phyloP scores from a whole-genome alignment of 2,329 filamentous ascomycete species.

The Davidsoniella australis region DNA sequence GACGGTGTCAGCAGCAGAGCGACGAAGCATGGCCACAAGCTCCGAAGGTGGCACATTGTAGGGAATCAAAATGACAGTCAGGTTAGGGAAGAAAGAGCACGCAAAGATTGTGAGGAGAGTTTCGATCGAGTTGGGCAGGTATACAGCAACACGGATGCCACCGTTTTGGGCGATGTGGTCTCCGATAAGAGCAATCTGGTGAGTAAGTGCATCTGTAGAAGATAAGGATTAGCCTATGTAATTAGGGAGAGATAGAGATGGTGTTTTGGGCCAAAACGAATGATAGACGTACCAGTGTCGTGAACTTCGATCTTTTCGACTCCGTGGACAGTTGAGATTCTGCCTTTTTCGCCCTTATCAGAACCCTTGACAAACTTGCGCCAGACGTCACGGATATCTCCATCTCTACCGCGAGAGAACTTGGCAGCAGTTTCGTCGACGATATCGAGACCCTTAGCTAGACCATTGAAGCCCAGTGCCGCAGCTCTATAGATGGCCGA shows the following conservation, averaged over 20 bases:
- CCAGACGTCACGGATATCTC: constrained; percentile 88
- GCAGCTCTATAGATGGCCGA: constrained; percentile 77
- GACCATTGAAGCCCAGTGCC: constrained; percentile 67
- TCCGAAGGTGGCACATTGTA: constrained; percentile 57
- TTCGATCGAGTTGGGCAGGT: constrained; percentile 85
- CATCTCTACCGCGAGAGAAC: constrained; percentile 69
- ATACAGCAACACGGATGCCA: constrained; percentile 66
- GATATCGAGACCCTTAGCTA: constrained; percentile 63
- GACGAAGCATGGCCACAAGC: constrained; percentile 54
- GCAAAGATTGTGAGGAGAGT: constrained; percentile 70
- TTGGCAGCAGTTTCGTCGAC: constrained; percentile 65
- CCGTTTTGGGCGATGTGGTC: constrained; percentile 55
- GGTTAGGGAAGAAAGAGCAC: constrained; percentile 65
- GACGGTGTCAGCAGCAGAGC: constrained; percentile 61
- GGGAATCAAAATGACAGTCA: constrained; percentile 71
- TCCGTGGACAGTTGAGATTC: constrained; percentile 64
- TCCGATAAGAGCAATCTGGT: constrained; percentile 77
- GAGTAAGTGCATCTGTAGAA: constrained; percentile 49
- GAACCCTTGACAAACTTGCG: constrained; percentile 48
- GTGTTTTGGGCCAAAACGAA: not conserved
- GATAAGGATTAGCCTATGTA: not conserved
- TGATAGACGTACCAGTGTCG: constrained; percentile 31
- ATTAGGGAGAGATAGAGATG: not conserved
- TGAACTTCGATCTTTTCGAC: constrained; percentile 60
- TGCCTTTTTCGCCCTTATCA: constrained; percentile 50